These are phyloP conservation scores for Phytophthora meadii DNA, from an alignment of 352 stramenopile species.

Conservation along the genomic window DNA sequence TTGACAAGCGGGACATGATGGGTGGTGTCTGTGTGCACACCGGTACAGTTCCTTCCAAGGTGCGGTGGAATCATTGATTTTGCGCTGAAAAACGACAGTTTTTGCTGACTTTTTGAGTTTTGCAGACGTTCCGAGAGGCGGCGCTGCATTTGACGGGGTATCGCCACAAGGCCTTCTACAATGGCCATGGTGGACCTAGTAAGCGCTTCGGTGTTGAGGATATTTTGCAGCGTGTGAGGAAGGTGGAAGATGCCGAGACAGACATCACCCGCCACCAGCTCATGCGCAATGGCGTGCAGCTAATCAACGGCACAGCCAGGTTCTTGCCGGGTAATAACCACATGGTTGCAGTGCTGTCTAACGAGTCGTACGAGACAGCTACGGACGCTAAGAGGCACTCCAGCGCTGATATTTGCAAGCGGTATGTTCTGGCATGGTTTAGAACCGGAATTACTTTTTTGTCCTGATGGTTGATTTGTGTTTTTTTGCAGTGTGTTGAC, in stretches of 20 bases:
- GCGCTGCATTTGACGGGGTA: constrained; percentile 90
- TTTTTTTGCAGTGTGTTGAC: constrained; percentile 69
- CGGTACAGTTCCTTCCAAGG: constrained; percentile 88
- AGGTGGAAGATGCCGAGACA: constrained; percentile 84
- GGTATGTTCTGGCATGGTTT: constrained; percentile 35
- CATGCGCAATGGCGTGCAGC: constrained; percentile 78
- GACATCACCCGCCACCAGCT: constrained; percentile 88
- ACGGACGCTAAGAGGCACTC: constrained; percentile 79
- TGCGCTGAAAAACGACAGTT: background rate
- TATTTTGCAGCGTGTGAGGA: constrained; percentile 86
- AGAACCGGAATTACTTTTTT: background rate
- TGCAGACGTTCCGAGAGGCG: constrained; percentile 90
- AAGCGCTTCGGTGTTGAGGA: constrained; percentile 84
- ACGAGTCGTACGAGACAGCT: constrained; percentile 80
- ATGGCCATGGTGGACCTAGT: constrained; percentile 63
- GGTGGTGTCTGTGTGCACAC: constrained; percentile 91
- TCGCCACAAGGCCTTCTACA: constrained; percentile 90
- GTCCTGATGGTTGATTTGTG: constrained; percentile 1
- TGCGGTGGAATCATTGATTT: constrained; percentile 10
- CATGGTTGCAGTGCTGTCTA: constrained; percentile 87
- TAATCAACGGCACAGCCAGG: constrained; percentile 83
- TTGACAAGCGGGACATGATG: constrained; percentile 91
- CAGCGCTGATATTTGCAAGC: constrained; percentile 86
- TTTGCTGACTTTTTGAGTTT: constrained; percentile 2
- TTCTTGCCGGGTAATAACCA: constrained; percentile 78